A percentile compares a stretch with the other conserved stretches of the same genome.
phyloP scores from a whole-genome alignment of 805 yeast species.

The Hermanozyma aechmeae region DNA sequence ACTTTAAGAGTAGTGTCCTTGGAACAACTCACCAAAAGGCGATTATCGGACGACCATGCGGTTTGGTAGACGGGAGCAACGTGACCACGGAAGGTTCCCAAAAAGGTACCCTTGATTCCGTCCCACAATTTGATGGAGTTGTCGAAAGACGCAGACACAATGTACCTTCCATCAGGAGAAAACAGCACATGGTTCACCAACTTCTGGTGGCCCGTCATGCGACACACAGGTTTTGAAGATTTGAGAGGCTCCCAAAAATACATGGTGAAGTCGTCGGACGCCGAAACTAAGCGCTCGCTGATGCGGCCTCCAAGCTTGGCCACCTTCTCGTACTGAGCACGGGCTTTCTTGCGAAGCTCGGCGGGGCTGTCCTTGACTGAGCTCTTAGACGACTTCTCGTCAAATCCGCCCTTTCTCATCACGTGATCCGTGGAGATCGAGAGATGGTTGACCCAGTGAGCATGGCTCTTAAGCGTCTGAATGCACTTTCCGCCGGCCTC shows the following conservation, averaged over 20 bases:
- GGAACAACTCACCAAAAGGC: constrained; percentile 85
- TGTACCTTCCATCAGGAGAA: constrained; percentile 87
- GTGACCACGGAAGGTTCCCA: constrained; percentile 90
- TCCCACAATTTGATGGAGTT: constrained; percentile 96
- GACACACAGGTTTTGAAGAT: constrained; percentile 70
- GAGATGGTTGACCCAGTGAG: constrained; percentile 96
- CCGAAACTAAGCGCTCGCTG: constrained; percentile 81
- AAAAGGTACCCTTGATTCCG: constrained; percentile 82
- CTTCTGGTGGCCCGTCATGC: constrained; percentile 98
- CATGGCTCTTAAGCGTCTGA: constrained; percentile 78
- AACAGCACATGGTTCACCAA: constrained; percentile 92
- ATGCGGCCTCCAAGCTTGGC: constrained; percentile 47
- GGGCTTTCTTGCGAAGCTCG: constrained; percentile 41
- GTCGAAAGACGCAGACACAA: constrained; percentile 92
- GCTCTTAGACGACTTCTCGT: no score
- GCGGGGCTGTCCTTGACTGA: constrained; percentile 12
- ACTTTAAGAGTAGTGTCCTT: constrained; percentile 94
- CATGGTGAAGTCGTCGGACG: constrained; percentile 97
- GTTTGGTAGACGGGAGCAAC: constrained; percentile 97
- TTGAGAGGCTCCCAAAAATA: constrained; percentile 59
- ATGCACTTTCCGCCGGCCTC: constrained; percentile 62
- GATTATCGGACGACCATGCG: constrained; percentile 94
- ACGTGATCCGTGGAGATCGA: constrained; percentile 87
- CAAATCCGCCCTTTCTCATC: constrained; percentile 80
- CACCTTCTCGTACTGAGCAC: constrained; percentile 50